Conservation (phyloP, 441 rosid genomes). For the Brassica hybrid region DNA sequence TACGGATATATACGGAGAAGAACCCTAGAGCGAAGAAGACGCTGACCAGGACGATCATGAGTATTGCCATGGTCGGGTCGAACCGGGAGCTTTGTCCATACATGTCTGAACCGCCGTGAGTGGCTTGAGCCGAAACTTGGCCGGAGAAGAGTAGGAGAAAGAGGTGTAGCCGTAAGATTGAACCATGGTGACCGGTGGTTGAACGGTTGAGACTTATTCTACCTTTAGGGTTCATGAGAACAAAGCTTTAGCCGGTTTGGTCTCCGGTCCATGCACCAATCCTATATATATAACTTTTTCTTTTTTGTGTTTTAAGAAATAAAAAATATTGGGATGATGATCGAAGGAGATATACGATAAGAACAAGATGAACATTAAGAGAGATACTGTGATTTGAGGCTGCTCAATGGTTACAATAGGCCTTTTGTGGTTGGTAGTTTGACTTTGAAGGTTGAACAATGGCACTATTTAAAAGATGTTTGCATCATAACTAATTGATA, state of each 20-base stretch:
- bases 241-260: conserved; percentile 20
- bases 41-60: conserved; percentile 55
- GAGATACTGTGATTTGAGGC: conserved; percentile 31
- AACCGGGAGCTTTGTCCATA: conserved; percentile 37
- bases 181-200: conserved; percentile 32
- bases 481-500: conserved; percentile 28
- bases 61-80: conserved; percentile 61
- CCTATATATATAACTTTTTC: neutral
- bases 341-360: conserved; percentile 19
- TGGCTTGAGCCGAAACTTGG: conserved; percentile 21
- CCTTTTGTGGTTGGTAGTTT: conserved; percentile 28
- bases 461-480: conserved; percentile 33
- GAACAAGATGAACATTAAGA: conserved; percentile 10
- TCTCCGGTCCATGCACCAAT: conserved; percentile 37
- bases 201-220: conserved; percentile 11
- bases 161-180: neutral
- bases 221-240: conserved; percentile 30
- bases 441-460: conserved; percentile 41
- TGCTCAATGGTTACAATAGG: conserved; percentile 23
- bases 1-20: conserved; percentile 60
- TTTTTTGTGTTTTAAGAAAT: neutral
- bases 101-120: conserved; percentile 21
- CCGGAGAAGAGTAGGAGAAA: conserved; percentile 22
- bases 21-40: conserved; percentile 61
- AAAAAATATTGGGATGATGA: neutral